phyloP scores from a whole-genome alignment of 2,329 filamentous ascomycete species.

The Penicillium sp. region DNA sequence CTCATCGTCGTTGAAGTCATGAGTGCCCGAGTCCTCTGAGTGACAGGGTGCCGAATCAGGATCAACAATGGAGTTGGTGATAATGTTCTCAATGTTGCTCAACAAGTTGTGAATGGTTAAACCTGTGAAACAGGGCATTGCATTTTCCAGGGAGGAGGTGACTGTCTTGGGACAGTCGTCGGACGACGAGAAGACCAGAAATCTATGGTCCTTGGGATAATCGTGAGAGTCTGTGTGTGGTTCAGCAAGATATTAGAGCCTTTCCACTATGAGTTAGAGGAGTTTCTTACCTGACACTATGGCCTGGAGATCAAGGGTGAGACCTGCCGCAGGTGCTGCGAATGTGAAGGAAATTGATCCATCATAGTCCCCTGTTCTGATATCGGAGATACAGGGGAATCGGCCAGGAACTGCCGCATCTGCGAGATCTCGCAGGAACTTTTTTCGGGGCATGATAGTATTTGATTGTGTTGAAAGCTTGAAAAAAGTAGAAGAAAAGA shows the following conservation, averaged over 20 bases:
- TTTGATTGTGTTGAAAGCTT: background rate
- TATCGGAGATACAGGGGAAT: conserved; percentile 51
- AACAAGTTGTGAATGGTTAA: conserved; percentile 50
- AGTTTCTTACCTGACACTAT: conserved; percentile 39
- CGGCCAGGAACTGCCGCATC: conserved; percentile 38
- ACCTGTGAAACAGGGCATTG: conserved; percentile 41
- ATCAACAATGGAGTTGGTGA: conserved; percentile 29
- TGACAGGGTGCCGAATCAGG: conserved; percentile 10
- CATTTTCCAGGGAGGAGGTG: conserved; percentile 41
- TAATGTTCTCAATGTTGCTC: conserved; percentile 43
- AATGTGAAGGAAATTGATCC: conserved; percentile 68
- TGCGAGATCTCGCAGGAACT: conserved; percentile 61
- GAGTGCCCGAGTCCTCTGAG: background rate
- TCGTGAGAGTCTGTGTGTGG: conserved; percentile 52
- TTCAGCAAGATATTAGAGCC: conserved; percentile 11
- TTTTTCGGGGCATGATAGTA: conserved; percentile 60
- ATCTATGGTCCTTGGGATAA: conserved; percentile 57
- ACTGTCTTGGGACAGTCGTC: conserved; percentile 34
- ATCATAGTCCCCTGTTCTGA: conserved; percentile 66
- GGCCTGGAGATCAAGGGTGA: conserved; percentile 37
- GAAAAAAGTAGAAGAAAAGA: background rate
- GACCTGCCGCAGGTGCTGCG: conserved; percentile 22
- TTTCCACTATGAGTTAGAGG: background rate
- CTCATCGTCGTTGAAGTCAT: conserved; percentile 18
- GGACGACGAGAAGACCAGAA: conserved; percentile 47